These are phyloP conservation scores for Metschnikowia cubensis DNA, from an alignment of 805 yeast genomes.

Conservation along the genomic window DNA sequence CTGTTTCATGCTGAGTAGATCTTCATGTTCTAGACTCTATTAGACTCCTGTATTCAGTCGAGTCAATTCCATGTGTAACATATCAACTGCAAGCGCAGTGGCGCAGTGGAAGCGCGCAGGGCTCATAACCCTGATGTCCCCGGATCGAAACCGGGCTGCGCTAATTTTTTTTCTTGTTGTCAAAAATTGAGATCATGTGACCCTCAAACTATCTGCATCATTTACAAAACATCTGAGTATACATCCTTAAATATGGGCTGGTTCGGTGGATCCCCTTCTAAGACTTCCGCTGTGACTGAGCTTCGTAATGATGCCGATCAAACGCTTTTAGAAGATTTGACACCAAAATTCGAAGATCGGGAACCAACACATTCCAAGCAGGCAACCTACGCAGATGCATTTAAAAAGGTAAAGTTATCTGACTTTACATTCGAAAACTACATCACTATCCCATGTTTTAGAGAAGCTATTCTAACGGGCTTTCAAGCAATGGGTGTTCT, in stretches of 20 bases:
- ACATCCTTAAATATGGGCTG: slow-evolving; percentile 33
- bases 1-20: too few relatives aligned
- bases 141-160: slow-evolving; percentile 96
- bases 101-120: slow-evolving; percentile 99
- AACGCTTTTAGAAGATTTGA: slow-evolving; percentile 46
- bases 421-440: slow-evolving; percentile 53
- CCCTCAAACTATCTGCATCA: neutral
- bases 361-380: slow-evolving; percentile 18
- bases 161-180: slow-evolving; percentile 43
- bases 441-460: slow-evolving; percentile 66
- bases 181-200: slow-evolving; percentile 7
- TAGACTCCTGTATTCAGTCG: too few relatives aligned
- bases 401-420: slow-evolving; percentile 37
- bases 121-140: slow-evolving; percentile 98
- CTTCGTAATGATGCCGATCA: slow-evolving; percentile 20
- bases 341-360: slow-evolving; percentile 46
- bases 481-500: slow-evolving; percentile 68
- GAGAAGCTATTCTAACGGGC: slow-evolving; percentile 77
- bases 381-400: slow-evolving; percentile 33
- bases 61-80: too few relatives aligned
- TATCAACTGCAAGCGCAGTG: slow-evolving; percentile 68
- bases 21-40: too few relatives aligned
- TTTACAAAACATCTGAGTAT: slow-evolving; percentile 8
- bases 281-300: slow-evolving; percentile 34
- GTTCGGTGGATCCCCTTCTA: slow-evolving; percentile 39